Base-by-base conservation (phyloP, 768 basidiomycete genomes). In the Holtermanniella nyarrowii region DNA sequence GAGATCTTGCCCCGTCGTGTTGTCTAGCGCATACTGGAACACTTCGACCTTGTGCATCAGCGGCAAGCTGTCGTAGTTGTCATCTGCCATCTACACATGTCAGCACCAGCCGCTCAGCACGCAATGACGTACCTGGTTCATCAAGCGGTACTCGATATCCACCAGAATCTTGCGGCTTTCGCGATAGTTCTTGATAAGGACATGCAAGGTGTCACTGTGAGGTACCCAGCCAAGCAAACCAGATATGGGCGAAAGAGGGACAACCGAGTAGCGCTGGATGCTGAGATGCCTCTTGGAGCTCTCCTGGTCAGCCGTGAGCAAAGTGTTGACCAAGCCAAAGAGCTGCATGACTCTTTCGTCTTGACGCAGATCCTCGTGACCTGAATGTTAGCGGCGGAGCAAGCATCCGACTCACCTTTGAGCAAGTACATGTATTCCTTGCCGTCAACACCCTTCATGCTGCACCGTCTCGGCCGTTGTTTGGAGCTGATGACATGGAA, bases 331-430 rank as follows among this genome's bases (percentile, higher is more conserved):
- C 44, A 99, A 82, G 53, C 95, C 86, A 72, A 97, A 97, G 18
- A 97, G 78, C 70, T 99, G 95, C 93, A 97, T 97, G 50, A 97
- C 95, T 56, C 95, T 81, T 64, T 99, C 95, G 68, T 99, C 95
- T 73, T 97, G 95, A 39, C 95, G 89, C 46, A 99, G 77, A 75
- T 99, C 95, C 74, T 99, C 95, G 71, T 99, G 95, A 5, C 95
- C 89, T 91, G 56, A 13, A 21, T 16, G 26, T 61, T 43, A 63
- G 31, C 16, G 10, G 31, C 7, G 7, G 31, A 7, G n/a, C n/a
- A n/a, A n/a, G n/a, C n/a, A n/a, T 12, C 2, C 5, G 18, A 46
- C 65, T 46, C 54, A 85, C 88, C 95, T 78, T 99, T 99, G 48
- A 99, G 77, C 26, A 78, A 61, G 68, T 88, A 99, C 63, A 88